These are phyloP conservation scores for Xylariaceae sp. DNA, from an alignment of 2,329 filamentous ascomycete species.

Conservation along the genomic window DNA sequence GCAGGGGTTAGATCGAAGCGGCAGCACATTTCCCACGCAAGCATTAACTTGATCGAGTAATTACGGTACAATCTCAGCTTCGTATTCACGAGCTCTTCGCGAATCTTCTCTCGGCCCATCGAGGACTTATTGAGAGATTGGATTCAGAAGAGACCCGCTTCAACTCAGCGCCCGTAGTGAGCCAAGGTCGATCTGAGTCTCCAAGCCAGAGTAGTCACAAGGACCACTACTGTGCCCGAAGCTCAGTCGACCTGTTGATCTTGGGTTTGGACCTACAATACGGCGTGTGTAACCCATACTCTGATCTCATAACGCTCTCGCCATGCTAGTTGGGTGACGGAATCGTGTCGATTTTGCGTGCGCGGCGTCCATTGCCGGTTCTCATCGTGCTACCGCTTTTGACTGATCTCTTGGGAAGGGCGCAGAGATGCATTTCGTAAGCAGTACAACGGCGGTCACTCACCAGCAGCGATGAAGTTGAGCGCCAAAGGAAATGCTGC, in stretches of 20 bases:
- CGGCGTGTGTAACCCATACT: slow-evolving; percentile 27
- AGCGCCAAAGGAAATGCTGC: slow-evolving; percentile 74
- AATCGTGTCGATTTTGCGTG: slow-evolving; percentile 1
- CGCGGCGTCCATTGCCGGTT: slow-evolving; percentile 4
- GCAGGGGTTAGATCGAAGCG: slow-evolving; percentile 56
- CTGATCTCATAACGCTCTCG: slow-evolving; percentile 15
- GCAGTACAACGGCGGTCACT: slow-evolving; percentile 50
- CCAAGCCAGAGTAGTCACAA: slow-evolving; percentile 2
- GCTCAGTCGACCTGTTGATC: slow-evolving; percentile 33
- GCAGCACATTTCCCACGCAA: slow-evolving; percentile 98
- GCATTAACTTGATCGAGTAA: slow-evolving; percentile 99
- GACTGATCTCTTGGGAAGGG: slow-evolving; percentile 36
- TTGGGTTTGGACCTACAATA: slow-evolving; percentile 43
- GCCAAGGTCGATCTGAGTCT: slow-evolving; percentile 47
- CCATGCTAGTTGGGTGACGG: background rate
- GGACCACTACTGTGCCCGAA: slow-evolving; percentile 3
- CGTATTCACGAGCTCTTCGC: slow-evolving; percentile 40
- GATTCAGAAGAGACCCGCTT: slow-evolving; percentile 44
- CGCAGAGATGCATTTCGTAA: slow-evolving; percentile 26
- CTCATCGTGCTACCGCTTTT: slow-evolving; percentile 59
- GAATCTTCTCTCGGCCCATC: slow-evolving; percentile 35
- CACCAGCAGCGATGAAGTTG: slow-evolving; percentile 89
- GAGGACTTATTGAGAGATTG: slow-evolving; percentile 39
- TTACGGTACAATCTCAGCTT: slow-evolving; percentile 96
- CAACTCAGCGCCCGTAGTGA: slow-evolving; percentile 84